phyloP scores from a whole-genome alignment of 768 basidiomycete genomes.

The Hypholoma fasciculare region DNA sequence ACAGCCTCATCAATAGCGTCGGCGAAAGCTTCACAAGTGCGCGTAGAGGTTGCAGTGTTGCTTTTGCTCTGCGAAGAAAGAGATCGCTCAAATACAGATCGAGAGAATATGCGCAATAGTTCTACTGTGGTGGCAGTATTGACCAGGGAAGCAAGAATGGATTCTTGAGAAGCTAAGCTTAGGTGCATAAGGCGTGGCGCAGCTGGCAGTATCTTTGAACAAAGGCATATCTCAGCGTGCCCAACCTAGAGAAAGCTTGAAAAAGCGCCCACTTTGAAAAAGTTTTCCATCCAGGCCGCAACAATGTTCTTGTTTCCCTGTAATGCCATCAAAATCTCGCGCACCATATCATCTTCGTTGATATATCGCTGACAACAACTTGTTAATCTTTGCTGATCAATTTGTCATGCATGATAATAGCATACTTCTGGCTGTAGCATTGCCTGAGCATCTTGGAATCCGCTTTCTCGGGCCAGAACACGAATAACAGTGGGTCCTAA shows the following conservation, averaged over 20 bases:
- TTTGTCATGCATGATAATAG: not conserved
- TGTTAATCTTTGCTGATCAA: not conserved
- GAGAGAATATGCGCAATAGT: constrained; percentile 63
- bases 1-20: constrained; percentile 70
- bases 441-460: constrained; percentile 35
- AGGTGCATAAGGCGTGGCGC: constrained; percentile 67
- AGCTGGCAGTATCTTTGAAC: constrained; percentile 42
- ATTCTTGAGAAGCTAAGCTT: constrained; percentile 64
- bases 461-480: constrained; percentile 31
- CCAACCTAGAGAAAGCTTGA: not conserved
- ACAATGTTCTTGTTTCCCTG: constrained; percentile 72
- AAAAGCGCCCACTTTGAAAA: constrained; percentile 28
- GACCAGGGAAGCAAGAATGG: constrained; percentile 61
- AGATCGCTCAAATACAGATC: constrained; percentile 42
- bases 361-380: constrained; percentile 55
- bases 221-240: not conserved
- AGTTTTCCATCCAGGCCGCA: constrained; percentile 36
- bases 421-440: constrained; percentile 44
- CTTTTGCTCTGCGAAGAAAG: constrained; percentile 16
- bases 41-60: constrained; percentile 33
- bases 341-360: constrained; percentile 71
- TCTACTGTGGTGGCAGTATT: constrained; percentile 58
- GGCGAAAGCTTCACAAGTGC: constrained; percentile 80
- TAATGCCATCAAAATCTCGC: constrained; percentile 74
- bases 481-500: constrained; percentile 49